phyloP scores from a whole-genome alignment of 2,329 filamentous ascomycete species.

The Fusarium camptoceras region DNA sequence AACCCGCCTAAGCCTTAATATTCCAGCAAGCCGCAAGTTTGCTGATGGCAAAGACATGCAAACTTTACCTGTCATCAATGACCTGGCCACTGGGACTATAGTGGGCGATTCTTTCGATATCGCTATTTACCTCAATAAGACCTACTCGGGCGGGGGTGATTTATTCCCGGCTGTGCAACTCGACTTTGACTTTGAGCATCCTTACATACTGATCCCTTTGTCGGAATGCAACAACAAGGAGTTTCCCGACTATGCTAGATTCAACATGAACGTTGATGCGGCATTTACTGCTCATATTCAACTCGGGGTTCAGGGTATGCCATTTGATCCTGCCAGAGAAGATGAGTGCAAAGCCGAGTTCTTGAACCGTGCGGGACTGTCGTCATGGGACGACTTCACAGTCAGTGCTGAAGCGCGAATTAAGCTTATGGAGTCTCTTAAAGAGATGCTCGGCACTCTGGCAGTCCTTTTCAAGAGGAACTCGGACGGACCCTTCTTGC shows the following conservation, averaged over 20 bases:
- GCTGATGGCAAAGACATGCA: slow-evolving; percentile 68
- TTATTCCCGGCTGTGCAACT: slow-evolving; percentile 62
- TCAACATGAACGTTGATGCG: slow-evolving; percentile 67
- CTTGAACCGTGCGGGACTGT: slow-evolving; percentile 57
- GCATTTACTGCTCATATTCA: slow-evolving; percentile 61
- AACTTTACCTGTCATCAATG: slow-evolving; percentile 69
- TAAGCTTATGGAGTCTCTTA: slow-evolving; percentile 55
- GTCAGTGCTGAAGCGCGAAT: slow-evolving; percentile 55
- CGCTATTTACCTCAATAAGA: slow-evolving; percentile 67
- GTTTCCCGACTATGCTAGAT: slow-evolving; percentile 57
- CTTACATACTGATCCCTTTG: slow-evolving; percentile 49
- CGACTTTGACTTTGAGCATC: slow-evolving; percentile 51
- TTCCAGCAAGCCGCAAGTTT: slow-evolving; percentile 64
- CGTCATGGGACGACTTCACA: slow-evolving; percentile 58
- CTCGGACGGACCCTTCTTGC: slow-evolving; percentile 59
- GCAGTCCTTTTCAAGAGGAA: slow-evolving; percentile 56
- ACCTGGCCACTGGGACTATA: slow-evolving; percentile 54
- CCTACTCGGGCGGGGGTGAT: slow-evolving; percentile 60
- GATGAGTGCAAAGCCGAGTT: slow-evolving; percentile 61
- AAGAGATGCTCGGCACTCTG: slow-evolving; percentile 55
- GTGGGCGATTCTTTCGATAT: slow-evolving; percentile 76
- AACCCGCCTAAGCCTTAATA: slow-evolving; percentile 59
- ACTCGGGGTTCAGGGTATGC: slow-evolving; percentile 58
- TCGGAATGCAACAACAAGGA: slow-evolving; percentile 47
- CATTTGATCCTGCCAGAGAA: slow-evolving; percentile 62